These are phyloP conservation scores for Cyberlindnera suaveolens DNA, from an alignment of 805 yeast genomes.

Conservation along the genomic window DNA sequence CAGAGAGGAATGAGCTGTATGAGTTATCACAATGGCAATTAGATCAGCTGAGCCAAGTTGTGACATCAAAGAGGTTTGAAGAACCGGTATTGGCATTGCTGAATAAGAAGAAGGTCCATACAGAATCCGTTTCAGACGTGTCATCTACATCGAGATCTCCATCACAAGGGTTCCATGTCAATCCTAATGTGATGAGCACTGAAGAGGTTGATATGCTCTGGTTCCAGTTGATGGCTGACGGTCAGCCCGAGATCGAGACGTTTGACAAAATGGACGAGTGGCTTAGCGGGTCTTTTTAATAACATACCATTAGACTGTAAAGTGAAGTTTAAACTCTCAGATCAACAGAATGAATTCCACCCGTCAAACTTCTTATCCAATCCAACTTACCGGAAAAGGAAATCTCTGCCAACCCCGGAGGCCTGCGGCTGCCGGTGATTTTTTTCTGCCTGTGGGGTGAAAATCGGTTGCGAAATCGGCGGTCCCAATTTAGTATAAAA, in stretches of 20 bases:
- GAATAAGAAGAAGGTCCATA: slow-evolving; percentile 2
- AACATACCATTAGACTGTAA: too few species aligned
- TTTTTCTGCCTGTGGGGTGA: too few species aligned
- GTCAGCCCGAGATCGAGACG: background rate
- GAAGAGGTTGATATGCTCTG: slow-evolving; percentile 20
- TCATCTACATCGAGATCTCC: slow-evolving; percentile 3
- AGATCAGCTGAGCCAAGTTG: slow-evolving; percentile 12
- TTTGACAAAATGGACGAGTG: too few species aligned
- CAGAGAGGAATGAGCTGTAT: slow-evolving; percentile 19
- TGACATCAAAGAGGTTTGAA: slow-evolving; percentile 12
- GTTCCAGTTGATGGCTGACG: slow-evolving; percentile 19
- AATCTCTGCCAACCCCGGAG: too few species aligned
- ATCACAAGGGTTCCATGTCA: slow-evolving; percentile 14
- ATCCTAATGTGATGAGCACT: slow-evolving; percentile 13
- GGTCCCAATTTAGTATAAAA: background rate
- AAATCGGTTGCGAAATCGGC: too few species aligned
- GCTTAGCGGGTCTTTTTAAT: too few species aligned
- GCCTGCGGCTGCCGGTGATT: too few species aligned
- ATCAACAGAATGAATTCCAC: too few species aligned
- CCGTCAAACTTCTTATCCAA: too few species aligned
- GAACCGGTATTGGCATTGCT: slow-evolving; percentile 11
- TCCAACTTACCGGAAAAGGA: too few species aligned
- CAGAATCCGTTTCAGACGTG: background rate
- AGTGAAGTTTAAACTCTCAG: too few species aligned
- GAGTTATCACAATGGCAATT: slow-evolving; percentile 18